Percentiles rank a stretch among this genome's conserved stretches.
Evolutionary conservation across 2,329 filamentous ascomycete genomes (phyloP).

Genomic region (Fusarium kyushuense): DNA sequence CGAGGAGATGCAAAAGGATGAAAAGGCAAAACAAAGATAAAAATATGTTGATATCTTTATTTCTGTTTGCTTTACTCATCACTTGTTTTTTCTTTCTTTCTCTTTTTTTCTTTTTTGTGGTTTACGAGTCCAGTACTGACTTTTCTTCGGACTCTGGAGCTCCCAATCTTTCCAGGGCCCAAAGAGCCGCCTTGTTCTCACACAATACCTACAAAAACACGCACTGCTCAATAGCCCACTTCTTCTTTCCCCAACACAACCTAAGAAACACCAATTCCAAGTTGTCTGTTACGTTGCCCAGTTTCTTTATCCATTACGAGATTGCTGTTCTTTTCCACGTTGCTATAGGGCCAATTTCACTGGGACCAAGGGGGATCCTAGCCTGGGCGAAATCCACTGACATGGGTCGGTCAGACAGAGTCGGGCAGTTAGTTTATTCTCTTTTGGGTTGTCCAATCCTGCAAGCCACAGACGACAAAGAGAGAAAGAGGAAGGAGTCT

Average conservation of each 20-base stretch:
- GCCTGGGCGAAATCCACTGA: neutral
- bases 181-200: too few species aligned
- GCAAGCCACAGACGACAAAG: neutral
- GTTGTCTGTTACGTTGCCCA: too few species aligned
- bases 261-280: too few species aligned
- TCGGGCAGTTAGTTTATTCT: neutral
- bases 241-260: too few species aligned
- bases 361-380: neutral
- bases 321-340: neutral
- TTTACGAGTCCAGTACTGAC: too few species aligned
- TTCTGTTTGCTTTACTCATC: neutral
- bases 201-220: too few species aligned
- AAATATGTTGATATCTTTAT: neutral
- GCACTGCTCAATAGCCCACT: too few species aligned
- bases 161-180: too few species aligned
- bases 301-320: conserved; percentile 1
- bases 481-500: conserved; percentile 1
- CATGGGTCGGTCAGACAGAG: neutral
- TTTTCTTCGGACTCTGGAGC: too few species aligned
- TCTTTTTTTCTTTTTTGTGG: neutral
- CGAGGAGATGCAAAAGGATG: neutral
- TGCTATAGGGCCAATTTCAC: conserved; percentile 8
- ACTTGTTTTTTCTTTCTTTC: too few species aligned
- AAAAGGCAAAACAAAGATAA: neutral
- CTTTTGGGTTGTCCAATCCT: neutral